Conservation (phyloP, 2,329 filamentous ascomycete species). For the Fusarium nematophilum region DNA sequence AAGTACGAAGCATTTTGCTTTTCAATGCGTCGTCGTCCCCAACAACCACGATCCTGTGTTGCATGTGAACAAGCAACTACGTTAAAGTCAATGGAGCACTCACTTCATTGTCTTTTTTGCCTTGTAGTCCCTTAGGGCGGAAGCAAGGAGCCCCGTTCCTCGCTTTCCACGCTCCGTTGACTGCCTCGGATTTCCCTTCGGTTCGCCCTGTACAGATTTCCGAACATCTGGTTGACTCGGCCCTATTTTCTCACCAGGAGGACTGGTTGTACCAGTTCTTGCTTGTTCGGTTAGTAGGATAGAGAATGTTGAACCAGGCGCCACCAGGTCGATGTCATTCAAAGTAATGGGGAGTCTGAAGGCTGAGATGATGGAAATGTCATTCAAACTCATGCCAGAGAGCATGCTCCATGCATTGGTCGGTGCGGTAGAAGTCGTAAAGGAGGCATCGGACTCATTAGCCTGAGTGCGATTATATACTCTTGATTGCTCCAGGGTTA, state of each 20-base stretch:
- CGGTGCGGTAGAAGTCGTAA: conserved; percentile 4
- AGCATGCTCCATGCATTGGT: conserved; percentile 11
- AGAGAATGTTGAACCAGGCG: conserved; percentile 13
- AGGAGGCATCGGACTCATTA: conserved; percentile 6
- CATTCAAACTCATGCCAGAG: conserved; percentile 9
- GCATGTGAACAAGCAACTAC: neutral
- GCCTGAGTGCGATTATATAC: conserved; percentile 1
- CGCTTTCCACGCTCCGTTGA: neutral
- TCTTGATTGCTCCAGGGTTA: neutral
- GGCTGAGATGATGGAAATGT: conserved; percentile 4
- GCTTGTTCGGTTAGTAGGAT: neutral
- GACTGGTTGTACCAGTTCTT: rapidly evolving
- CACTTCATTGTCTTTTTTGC: conserved; percentile 1
- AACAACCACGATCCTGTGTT: neutral
- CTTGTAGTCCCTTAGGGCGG: neutral
- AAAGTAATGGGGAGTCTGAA: conserved; percentile 6
- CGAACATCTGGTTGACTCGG: neutral
- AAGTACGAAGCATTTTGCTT: conserved; percentile 5
- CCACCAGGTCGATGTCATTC: conserved; percentile 5
- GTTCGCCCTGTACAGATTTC: neutral
- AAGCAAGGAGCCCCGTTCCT: neutral
- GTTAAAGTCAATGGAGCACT: neutral
- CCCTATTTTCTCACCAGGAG: too few relatives aligned
- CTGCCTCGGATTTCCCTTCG: neutral
- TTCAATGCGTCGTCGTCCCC: neutral